A percentile compares a stretch with the other conserved stretches of the same genome.
Evolutionary conservation across 192 early-diverging fungal species (phyloP).

Genomic region (Thoreauomyces humboldtii): DNA sequence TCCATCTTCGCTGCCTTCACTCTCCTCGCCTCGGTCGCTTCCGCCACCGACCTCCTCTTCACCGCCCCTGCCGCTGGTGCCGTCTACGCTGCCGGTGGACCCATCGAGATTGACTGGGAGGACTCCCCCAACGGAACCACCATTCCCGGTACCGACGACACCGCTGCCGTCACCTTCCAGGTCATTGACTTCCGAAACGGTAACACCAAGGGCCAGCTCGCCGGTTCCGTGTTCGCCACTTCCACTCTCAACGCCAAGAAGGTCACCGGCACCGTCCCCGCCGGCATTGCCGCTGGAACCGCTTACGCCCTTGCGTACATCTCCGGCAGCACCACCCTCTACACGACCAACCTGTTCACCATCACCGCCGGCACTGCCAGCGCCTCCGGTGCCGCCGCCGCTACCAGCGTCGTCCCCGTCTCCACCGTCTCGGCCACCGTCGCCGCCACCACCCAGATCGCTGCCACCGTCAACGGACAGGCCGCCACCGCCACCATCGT

Average conservation of each 20-base stretch:
- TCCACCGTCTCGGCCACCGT: not conserved
- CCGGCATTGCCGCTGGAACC: not conserved
- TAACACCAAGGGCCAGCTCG: not conserved
- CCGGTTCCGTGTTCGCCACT: not conserved
- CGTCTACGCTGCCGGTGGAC: not conserved
- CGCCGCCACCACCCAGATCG: not conserved
- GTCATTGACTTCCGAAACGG: not conserved
- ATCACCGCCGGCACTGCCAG: not conserved
- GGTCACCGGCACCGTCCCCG: not conserved
- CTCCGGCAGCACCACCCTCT: not conserved
- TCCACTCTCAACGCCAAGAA: not conserved
- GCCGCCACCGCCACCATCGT: not conserved
- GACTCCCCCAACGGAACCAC: not conserved
- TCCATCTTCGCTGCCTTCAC: conserved; percentile 2
- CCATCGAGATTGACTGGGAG: not conserved
- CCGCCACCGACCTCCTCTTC: not conserved
- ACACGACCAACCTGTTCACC: not conserved
- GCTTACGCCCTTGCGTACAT: not conserved
- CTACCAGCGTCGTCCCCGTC: not conserved
- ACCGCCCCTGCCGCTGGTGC: not conserved
- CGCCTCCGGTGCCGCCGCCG: not conserved
- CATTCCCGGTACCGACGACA: not conserved
- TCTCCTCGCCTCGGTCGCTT: not conserved
- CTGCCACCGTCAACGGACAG: not conserved
- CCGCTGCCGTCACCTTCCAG: conserved; percentile 1